A percentile compares a stretch with the other conserved stretches of the same genome.
Evolutionary conservation across 768 basidiomycete genomes (phyloP).

Genomic region (Podaxis sp.): DNA sequence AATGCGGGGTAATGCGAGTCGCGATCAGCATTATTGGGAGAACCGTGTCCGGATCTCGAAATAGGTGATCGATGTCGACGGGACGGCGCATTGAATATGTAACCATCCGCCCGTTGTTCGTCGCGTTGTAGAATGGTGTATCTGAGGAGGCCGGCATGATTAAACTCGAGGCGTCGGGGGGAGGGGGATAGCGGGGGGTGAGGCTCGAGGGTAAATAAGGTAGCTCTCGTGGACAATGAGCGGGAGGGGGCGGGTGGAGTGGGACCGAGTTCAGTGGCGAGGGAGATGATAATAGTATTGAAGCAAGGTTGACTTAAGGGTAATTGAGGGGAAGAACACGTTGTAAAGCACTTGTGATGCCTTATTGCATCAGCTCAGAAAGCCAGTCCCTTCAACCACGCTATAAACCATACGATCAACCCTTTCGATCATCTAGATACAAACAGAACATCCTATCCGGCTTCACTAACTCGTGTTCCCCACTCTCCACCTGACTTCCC

Average conservation of each 20-base stretch:
- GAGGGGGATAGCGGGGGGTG: neutral
- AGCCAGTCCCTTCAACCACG: constrained; percentile 7
- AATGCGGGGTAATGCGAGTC: constrained; percentile 7
- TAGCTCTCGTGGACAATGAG: neutral
- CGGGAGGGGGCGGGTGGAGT: neutral
- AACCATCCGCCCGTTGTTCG: neutral
- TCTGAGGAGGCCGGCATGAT: neutral
- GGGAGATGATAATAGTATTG: constrained; percentile 5
- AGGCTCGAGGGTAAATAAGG: neutral
- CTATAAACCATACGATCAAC: constrained; percentile 10
- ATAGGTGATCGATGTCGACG: constrained; percentile 15
- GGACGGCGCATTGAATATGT: constrained; percentile 16
- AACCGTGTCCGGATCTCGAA: constrained; percentile 8
- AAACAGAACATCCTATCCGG: neutral
- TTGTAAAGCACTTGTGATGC: constrained; percentile 10
- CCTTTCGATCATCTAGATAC: constrained; percentile 2
- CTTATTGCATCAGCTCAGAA: neutral
- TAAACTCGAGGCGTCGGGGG: neutral
- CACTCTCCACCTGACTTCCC: constrained; percentile 5
- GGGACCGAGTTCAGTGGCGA: neutral
- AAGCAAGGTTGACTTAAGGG: constrained; percentile 10
- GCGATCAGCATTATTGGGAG: constrained; percentile 12
- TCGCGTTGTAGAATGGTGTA: neutral
- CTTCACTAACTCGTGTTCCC: constrained; percentile 10
- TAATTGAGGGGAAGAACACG: constrained; percentile 11